phyloP scores from a whole-genome alignment of 306 rosid species.

The Dryas drummondii region DNA sequence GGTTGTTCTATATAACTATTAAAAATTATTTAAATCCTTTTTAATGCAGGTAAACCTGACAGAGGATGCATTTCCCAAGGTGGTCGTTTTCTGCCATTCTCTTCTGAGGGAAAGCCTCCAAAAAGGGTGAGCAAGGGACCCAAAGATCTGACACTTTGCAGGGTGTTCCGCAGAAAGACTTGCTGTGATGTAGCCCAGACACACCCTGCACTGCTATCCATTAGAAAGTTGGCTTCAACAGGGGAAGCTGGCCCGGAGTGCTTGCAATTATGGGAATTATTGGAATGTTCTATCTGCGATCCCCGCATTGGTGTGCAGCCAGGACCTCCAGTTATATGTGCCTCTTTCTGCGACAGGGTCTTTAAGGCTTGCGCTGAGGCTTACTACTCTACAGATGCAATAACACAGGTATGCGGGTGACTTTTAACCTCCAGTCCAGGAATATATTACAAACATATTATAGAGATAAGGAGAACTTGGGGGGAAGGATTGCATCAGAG shows the following conservation, averaged over 20 bases:
- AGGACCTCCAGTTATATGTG: conserved; percentile 83
- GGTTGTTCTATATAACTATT: neutral
- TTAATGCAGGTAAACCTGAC: conserved; percentile 51
- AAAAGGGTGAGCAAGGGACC: conserved; percentile 55
- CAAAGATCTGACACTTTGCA: conserved; percentile 80
- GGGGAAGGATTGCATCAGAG: neutral
- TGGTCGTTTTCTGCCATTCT: conserved; percentile 76
- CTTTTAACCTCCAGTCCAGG: neutral
- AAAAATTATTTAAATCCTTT: neutral
- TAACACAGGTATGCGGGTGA: conserved; percentile 60
- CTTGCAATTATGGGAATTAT: conserved; percentile 84
- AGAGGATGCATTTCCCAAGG: conserved; percentile 87
- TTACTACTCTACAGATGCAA: conserved; percentile 81
- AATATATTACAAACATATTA: neutral
- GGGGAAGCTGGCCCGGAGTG: conserved; percentile 88
- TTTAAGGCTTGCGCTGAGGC: conserved; percentile 77
- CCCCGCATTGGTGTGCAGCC: conserved; percentile 69
- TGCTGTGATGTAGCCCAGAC: conserved; percentile 86
- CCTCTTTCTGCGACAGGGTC: conserved; percentile 74
- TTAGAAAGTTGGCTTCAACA: conserved; percentile 73
- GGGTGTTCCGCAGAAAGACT: conserved; percentile 76
- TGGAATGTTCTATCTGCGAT: conserved; percentile 92
- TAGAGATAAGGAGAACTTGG: neutral
- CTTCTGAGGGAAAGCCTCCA: conserved; percentile 74
- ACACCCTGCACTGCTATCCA: conserved; percentile 67